phyloP scores from a whole-genome alignment of 2,329 filamentous ascomycete species.

The Colletotrichum echinochloae region DNA sequence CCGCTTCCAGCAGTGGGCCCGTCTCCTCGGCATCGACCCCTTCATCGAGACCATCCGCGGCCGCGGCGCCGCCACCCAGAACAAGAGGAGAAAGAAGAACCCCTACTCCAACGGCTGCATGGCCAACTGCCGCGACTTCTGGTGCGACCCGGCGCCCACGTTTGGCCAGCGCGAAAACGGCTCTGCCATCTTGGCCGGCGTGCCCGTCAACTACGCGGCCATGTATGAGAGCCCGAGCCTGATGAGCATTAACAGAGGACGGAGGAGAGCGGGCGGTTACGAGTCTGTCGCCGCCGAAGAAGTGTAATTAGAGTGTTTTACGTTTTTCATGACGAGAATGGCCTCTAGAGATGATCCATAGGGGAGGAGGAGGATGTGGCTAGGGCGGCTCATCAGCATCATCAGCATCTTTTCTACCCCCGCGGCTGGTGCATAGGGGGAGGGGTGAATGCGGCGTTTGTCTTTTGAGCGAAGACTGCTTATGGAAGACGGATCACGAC shows the following conservation, averaged over 20 bases:
- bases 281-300: slow-evolving; percentile 72
- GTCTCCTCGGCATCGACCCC: slow-evolving; percentile 88
- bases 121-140: slow-evolving; percentile 96
- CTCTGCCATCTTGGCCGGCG: slow-evolving; percentile 80
- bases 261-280: slow-evolving; percentile 68
- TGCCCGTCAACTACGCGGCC: slow-evolving; percentile 84
- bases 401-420: neutral
- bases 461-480: slow-evolving; percentile 17
- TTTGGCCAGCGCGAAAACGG: slow-evolving; percentile 82
- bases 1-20: slow-evolving; percentile 82
- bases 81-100: slow-evolving; percentile 74
- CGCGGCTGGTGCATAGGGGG: neutral
- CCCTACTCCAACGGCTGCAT: slow-evolving; percentile 86
- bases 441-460: neutral
- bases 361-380: neutral
- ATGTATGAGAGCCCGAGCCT: slow-evolving; percentile 87
- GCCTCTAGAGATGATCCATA: neutral
- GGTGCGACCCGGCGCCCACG: slow-evolving; percentile 88
- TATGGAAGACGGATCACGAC: slow-evolving; percentile 17
- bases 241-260: slow-evolving; percentile 66
- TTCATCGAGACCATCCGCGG: slow-evolving; percentile 95
- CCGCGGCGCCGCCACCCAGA: slow-evolving; percentile 72
- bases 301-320: slow-evolving; percentile 52
- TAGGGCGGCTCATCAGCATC: neutral
- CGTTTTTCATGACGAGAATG: neutral